A percentile compares a stretch with the other conserved stretches of the same genome.
These are phyloP conservation scores for Arctium lappa DNA, from an alignment of 129 eudicot genomes.

Conservation along the genomic window DNA sequence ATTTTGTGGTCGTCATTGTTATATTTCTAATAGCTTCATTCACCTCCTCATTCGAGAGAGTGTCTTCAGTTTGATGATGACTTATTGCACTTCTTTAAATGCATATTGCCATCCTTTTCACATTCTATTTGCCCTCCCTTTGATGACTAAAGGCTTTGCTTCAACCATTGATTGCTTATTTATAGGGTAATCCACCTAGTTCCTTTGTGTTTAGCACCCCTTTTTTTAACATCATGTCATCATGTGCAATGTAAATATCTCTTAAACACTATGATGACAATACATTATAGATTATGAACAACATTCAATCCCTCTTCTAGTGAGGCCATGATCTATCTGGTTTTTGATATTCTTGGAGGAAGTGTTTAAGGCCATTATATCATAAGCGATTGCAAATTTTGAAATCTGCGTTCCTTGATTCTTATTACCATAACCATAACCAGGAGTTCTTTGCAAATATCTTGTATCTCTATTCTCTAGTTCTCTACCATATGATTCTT, in stretches of 20 bases:
- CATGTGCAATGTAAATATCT: conserved; percentile 1
- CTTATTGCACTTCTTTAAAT: background rate
- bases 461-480: background rate
- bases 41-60: background rate
- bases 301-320: background rate
- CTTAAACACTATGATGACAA: background rate
- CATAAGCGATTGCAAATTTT: background rate
- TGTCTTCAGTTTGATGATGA: background rate
- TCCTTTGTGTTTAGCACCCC: background rate
- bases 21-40: background rate
- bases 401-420: background rate
- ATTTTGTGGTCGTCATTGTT: background rate
- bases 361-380: background rate
- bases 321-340: conserved; percentile 9
- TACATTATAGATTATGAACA: background rate
- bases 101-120: background rate
- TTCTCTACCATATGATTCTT: background rate
- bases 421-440: background rate
- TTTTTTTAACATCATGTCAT: background rate
- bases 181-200: background rate
- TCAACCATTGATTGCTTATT: background rate
- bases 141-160: background rate
- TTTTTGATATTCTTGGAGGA: background rate
- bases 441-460: background rate
- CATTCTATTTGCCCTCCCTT: background rate